phyloP scores from a whole-genome alignment of 208 protist species.

The Entamoeba histolytica region DNA sequence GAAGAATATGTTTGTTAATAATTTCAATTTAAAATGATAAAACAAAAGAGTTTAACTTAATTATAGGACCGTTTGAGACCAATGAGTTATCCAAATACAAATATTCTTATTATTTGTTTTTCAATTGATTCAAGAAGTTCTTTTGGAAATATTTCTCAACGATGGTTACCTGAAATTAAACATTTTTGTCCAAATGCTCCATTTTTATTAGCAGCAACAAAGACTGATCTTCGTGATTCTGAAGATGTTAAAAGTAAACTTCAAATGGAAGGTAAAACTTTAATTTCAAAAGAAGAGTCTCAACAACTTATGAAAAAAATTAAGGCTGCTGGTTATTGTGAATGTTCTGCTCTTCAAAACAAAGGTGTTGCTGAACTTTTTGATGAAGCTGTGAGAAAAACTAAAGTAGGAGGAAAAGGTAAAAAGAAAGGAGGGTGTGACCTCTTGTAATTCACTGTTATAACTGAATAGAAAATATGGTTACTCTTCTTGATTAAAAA shows the following conservation, averaged over 20 bases:
- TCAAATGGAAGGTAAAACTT: not conserved
- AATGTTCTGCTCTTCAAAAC: constrained; percentile 62
- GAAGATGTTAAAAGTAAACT: constrained; percentile 15
- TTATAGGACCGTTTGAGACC: constrained; percentile 39
- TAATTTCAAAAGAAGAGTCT: constrained; percentile 34
- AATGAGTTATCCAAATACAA: constrained; percentile 37
- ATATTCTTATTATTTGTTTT: constrained; percentile 55
- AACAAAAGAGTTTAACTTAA: too few species aligned
- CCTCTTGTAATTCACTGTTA: not conserved
- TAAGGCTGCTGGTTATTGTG: constrained; percentile 49
- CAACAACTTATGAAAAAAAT: constrained; percentile 45
- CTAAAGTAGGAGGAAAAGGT: not conserved
- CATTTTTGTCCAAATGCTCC: constrained; percentile 23
- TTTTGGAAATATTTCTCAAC: constrained; percentile 46
- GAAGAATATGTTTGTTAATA: constrained; percentile 27
- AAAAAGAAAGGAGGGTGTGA: not conserved
- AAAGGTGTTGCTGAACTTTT: constrained; percentile 53
- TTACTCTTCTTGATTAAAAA: too few species aligned
- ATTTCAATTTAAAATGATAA: too few species aligned
- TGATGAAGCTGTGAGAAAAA: constrained; percentile 34
- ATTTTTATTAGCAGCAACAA: constrained; percentile 41
- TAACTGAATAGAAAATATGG: too few species aligned
- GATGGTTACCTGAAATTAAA: constrained; percentile 28
- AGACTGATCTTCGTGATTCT: constrained; percentile 35
- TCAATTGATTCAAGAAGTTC: constrained; percentile 37